Conservation (phyloP, 164 flowering plant genomes). For the Liquidambar formosana region DNA sequence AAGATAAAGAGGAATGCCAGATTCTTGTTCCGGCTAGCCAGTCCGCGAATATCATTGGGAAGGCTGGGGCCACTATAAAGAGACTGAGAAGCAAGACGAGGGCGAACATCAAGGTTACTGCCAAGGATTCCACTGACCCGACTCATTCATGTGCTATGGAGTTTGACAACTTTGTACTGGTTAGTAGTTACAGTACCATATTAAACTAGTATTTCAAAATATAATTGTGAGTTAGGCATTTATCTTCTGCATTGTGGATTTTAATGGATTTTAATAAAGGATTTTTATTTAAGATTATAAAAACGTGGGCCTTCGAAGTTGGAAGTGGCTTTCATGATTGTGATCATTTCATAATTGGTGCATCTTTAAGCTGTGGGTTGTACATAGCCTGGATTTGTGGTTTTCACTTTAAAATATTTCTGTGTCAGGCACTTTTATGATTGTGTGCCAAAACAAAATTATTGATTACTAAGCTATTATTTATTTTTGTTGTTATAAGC, state of each 20-base stretch:
- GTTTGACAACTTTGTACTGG: constrained; percentile 90
- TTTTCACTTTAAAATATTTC: no score
- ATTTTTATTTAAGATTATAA: no score
- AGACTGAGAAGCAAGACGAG: constrained; percentile 70
- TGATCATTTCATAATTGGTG: no score
- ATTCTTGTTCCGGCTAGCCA: constrained; percentile 94
- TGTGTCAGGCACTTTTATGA: no score
- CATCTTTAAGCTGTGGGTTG: no score
- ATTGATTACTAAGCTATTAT: no score
- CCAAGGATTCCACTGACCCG: constrained; percentile 77
- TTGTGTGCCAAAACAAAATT: no score
- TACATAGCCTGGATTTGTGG: no score
- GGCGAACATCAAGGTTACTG: constrained; percentile 54
- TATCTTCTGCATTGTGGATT: not conserved
- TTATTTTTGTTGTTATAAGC: no score
- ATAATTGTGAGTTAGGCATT: not conserved
- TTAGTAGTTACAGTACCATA: constrained; percentile 25
- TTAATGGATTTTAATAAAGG: no score
- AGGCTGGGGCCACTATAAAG: constrained; percentile 82
- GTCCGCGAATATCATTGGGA: constrained; percentile 92
- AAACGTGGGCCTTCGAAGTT: no score
- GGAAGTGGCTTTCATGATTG: no score
- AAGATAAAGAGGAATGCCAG: constrained; percentile 69
- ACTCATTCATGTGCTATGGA: constrained; percentile 87
- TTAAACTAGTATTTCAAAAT: not conserved